Conservation (phyloP, 345 rosid genomes). For the Limnanthes douglasii region DNA sequence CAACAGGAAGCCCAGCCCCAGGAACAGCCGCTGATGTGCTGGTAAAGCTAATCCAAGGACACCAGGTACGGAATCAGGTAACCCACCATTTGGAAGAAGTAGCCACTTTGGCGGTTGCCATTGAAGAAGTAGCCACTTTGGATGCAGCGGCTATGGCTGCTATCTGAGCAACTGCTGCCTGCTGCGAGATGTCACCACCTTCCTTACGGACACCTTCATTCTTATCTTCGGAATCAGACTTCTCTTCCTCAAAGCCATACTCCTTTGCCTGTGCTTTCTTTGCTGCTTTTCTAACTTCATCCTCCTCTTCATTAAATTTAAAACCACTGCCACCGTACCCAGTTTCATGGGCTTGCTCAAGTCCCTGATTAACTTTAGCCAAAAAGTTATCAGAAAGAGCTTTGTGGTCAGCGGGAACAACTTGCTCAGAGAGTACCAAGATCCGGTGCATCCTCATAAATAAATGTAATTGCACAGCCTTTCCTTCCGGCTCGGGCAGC, state of each 20-base stretch:
- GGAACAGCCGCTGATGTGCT: constrained; percentile 18
- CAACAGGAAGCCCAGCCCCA: constrained; percentile 22
- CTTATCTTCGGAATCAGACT: constrained; percentile 91
- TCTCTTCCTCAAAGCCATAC: constrained; percentile 94
- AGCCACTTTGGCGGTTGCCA: constrained; percentile 13
- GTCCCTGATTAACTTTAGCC: constrained; percentile 88
- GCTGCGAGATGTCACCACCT: constrained; percentile 66
- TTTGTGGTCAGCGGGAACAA: constrained; percentile 79
- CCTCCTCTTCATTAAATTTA: constrained; percentile 95
- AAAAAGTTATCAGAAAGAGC: constrained; percentile 79
- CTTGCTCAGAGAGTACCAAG: constrained; percentile 96
- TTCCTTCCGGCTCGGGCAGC: constrained; percentile 94
- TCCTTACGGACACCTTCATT: constrained; percentile 86
- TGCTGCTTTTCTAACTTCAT: constrained; percentile 85
- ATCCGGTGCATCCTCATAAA: constrained; percentile 92
- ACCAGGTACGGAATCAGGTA: constrained; percentile 26
- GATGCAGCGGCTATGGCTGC: constrained; percentile 65
- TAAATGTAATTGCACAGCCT: constrained; percentile 92
- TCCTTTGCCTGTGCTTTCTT: constrained; percentile 95
- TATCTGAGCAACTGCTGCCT: constrained; percentile 55
- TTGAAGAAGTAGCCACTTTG: no score
- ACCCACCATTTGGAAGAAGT: constrained; percentile 27
- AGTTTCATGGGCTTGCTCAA: constrained; percentile 94
- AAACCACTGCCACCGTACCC: constrained; percentile 98
- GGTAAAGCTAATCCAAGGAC: constrained; percentile 25